A percentile compares a stretch with the other conserved stretches of the same genome.
These are phyloP conservation scores for Cercospora sesami DNA, from an alignment of 2,329 filamentous ascomycete species.

Conservation along the genomic window DNA sequence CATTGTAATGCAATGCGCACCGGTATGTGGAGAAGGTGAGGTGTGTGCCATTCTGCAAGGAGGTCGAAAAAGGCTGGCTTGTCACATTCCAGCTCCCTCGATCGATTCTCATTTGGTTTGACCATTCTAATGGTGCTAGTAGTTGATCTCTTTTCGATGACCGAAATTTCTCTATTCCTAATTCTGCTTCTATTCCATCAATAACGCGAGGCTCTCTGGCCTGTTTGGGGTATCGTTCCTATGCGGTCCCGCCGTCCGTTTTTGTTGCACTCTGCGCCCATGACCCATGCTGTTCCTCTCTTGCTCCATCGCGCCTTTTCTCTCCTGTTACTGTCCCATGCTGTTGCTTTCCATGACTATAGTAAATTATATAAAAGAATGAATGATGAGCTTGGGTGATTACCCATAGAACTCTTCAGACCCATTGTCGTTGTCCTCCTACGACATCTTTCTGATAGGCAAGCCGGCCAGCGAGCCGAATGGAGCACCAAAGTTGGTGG, in stretches of 20 bases:
- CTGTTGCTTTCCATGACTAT: conserved; percentile 3
- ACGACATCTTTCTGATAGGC: conserved; percentile 30
- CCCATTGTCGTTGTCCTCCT: conserved; percentile 10
- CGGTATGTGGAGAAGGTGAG: background rate
- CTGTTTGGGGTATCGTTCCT: conserved; percentile 15
- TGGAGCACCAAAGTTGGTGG: conserved; percentile 41
- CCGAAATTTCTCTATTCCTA: background rate
- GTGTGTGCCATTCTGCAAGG: background rate
- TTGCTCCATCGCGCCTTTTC: conserved; percentile 2
- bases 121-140: background rate
- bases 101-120: background rate
- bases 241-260: conserved; percentile 1
- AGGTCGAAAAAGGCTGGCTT: background rate
- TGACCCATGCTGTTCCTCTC: background rate
- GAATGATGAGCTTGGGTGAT: conserved; percentile 1
- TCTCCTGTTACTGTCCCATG: conserved; percentile 6
- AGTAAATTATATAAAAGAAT: conserved; percentile 10
- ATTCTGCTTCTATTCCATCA: conserved; percentile 9
- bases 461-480: conserved; percentile 39
- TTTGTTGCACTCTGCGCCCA: conserved; percentile 3
- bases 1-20: background rate
- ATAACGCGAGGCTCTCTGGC: conserved; percentile 16
- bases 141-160: background rate
- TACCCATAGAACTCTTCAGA: background rate
- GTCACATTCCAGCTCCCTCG: background rate